Evolutionary conservation across 1,139 yeast genomes (phyloP).

Genomic region (Lodderomyces orthopsilosis): DNA sequence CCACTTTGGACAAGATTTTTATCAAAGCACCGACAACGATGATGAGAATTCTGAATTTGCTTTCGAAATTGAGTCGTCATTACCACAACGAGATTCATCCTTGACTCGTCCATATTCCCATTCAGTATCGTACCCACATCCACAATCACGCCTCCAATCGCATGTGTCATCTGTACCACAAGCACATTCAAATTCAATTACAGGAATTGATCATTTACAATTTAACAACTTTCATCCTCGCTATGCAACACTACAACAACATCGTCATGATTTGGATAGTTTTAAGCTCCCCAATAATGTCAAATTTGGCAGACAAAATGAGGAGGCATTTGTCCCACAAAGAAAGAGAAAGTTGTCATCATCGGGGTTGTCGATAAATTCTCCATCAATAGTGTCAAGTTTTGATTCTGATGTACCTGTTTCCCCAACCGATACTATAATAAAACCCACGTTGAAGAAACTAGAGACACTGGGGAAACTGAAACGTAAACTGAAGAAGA

Average conservation of each 20-base stretch:
- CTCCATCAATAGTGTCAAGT: conserved; percentile 5
- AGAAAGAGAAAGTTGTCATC: conserved; percentile 11
- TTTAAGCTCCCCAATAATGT: neutral
- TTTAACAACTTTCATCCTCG: neutral
- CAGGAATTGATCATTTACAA: too few relatives aligned
- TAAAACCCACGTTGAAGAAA: neutral
- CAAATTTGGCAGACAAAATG: neutral
- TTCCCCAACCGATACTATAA: conserved; percentile 3
- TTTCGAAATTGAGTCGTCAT: neutral
- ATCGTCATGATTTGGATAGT: conserved; percentile 1
- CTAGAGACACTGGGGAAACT: conserved; percentile 2
- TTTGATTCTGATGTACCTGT: conserved; percentile 5
- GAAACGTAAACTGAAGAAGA: conserved; percentile 4
- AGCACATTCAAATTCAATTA: too few relatives aligned
- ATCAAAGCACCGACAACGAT: neutral
- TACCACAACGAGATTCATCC: neutral
- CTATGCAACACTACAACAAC: neutral
- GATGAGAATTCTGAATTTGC: neutral
- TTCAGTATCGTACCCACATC: neutral
- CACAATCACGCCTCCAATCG: neutral
- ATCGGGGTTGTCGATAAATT: conserved; percentile 3
- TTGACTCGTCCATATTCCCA: neutral
- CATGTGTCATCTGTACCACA: neutral
- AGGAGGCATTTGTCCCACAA: neutral
- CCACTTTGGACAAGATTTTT: neutral